phyloP scores from a whole-genome alignment of 2,329 filamentous ascomycete species.

The Colletotrichum sp. region DNA sequence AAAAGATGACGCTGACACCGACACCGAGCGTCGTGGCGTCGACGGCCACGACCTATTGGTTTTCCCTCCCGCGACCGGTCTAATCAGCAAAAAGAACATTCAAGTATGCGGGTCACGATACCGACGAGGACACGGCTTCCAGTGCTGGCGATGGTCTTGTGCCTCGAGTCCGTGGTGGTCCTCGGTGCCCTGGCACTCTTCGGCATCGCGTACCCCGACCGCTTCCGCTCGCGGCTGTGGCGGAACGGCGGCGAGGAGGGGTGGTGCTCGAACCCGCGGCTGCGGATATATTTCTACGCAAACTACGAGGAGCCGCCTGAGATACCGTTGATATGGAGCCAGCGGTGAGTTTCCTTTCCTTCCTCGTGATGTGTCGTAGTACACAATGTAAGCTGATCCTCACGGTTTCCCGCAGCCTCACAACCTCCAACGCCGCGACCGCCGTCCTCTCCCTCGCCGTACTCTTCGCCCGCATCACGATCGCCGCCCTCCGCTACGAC shows the following conservation, averaged over 20 bases:
- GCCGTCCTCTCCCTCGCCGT: constrained; percentile 33
- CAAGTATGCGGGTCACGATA: background rate
- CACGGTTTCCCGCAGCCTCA: constrained; percentile 21
- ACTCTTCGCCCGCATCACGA: constrained; percentile 27
- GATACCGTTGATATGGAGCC: constrained; percentile 30
- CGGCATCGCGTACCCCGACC: constrained; percentile 26
- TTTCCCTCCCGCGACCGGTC: background rate
- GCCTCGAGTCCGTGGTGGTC: constrained; percentile 24
- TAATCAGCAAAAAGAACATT: background rate
- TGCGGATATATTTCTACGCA: constrained; percentile 33
- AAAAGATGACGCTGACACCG: background rate
- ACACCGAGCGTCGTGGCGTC: background rate
- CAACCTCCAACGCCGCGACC: constrained; percentile 32
- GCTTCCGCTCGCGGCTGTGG: constrained; percentile 29
- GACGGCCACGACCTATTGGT: background rate
- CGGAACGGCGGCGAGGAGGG: constrained; percentile 31
- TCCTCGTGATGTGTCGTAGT: no score
- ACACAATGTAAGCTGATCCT: background rate
- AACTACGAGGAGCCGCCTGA: constrained; percentile 32
- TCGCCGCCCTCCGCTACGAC: constrained; percentile 26
- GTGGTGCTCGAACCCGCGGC: constrained; percentile 34
- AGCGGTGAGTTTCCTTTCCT: constrained; percentile 24
- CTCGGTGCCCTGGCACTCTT: constrained; percentile 23
- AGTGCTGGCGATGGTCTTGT: constrained; percentile 1
- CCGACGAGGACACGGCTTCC: background rate